Evolutionary conservation across 495 filamentous ascomycete species (phyloP).

Genomic region (Aspergillus bridgeri): DNA sequence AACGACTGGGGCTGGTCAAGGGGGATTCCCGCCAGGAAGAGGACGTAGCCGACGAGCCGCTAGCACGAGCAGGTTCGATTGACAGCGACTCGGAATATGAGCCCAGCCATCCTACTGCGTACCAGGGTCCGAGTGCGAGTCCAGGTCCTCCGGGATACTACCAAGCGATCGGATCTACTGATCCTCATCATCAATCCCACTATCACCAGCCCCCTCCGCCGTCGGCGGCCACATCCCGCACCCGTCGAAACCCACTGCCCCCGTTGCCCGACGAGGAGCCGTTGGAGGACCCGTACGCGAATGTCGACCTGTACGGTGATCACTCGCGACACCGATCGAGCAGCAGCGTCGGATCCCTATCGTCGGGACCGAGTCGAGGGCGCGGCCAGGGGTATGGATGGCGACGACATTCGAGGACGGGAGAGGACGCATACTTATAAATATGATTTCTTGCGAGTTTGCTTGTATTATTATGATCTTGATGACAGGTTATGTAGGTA

Average conservation of each 20-base stretch:
- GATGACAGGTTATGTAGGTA: slow-evolving; percentile 1
- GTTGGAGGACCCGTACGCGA: slow-evolving; percentile 8
- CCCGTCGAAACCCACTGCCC: slow-evolving; percentile 18
- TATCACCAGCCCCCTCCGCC: slow-evolving; percentile 1
- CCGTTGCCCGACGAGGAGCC: slow-evolving; percentile 21
- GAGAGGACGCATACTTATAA: neutral
- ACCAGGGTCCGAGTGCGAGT: neutral
- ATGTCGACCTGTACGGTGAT: neutral
- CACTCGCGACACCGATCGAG: slow-evolving; percentile 2
- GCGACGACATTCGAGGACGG: slow-evolving; percentile 26
- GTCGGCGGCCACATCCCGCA: slow-evolving; percentile 8
- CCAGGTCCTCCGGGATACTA: neutral
- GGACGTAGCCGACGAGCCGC: slow-evolving; percentile 30
- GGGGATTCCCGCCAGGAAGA: slow-evolving; percentile 52
- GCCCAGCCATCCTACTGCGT: neutral
- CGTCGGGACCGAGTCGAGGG: slow-evolving; percentile 1
- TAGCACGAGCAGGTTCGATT: slow-evolving; percentile 23
- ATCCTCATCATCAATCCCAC: neutral
- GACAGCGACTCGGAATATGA: slow-evolving; percentile 24
- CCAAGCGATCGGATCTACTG: neutral
- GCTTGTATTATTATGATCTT: slow-evolving; percentile 3
- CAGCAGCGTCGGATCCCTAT: slow-evolving; percentile 14
- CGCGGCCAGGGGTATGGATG: slow-evolving; percentile 34
- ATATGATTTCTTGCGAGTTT: neutral
- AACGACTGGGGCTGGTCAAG: slow-evolving; percentile 79